Evolutionary conservation across 768 basidiomycete genomes (phyloP).

Genomic region (Rhodotorula diobovata): DNA sequence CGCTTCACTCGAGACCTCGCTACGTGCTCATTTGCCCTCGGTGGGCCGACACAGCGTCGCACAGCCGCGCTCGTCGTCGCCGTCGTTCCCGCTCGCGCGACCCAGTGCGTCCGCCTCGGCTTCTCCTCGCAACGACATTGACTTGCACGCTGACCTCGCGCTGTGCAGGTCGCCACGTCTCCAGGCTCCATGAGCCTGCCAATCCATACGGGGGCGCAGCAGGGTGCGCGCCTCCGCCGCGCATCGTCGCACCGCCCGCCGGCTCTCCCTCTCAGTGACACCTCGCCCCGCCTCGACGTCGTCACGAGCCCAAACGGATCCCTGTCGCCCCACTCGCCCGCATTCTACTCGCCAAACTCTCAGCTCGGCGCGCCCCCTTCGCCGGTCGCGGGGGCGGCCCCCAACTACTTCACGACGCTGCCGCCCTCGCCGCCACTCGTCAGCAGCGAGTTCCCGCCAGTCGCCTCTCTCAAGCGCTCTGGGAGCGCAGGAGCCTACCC

Average conservation of each 20-base stretch:
- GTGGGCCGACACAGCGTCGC: no score
- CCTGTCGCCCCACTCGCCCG: neutral
- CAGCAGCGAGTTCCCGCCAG: neutral
- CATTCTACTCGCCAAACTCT: constrained; percentile 9
- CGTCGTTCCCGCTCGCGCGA: no score
- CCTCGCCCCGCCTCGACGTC: neutral
- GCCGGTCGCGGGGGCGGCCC: neutral
- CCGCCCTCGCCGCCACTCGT: constrained; percentile 20
- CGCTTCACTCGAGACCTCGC: neutral
- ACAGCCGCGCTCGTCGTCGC: no score
- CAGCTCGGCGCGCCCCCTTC: neutral
- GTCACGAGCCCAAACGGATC: neutral
- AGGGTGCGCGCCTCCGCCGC: neutral
- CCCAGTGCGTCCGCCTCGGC: no score
- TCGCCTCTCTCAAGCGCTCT: neutral
- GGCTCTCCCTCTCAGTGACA: neutral
- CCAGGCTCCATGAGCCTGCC: neutral
- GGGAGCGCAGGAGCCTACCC: constrained; percentile 1
- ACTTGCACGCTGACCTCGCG: neutral
- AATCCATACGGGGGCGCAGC: constrained; percentile 1
- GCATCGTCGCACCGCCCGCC: neutral
- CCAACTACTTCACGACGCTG: constrained; percentile 14
- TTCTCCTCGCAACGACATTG: no score
- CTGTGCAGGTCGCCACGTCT: neutral
- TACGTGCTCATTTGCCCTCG: no score